Percentiles rank a stretch among this genome's conserved stretches.
These are phyloP conservation scores for Arctium lappa DNA, from an alignment of 129 eudicot genomes.

Conservation along the genomic window DNA sequence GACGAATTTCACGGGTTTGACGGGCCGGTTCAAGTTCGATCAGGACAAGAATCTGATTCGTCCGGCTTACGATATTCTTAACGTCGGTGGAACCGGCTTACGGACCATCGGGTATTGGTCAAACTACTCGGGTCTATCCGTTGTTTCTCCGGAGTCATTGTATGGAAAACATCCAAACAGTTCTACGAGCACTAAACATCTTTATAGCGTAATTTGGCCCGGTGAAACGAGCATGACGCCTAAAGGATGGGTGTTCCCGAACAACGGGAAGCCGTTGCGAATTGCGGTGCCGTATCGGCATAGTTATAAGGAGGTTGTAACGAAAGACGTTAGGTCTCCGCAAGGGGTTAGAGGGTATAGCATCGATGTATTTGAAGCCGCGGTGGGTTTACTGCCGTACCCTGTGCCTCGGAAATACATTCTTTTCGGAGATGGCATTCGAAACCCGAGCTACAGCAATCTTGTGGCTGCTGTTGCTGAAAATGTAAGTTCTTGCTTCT, in stretches of 20 bases:
- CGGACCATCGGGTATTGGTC: conserved; percentile 87
- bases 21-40: conserved; percentile 68
- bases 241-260: conserved; percentile 95
- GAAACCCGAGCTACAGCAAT: conserved; percentile 67
- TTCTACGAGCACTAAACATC: conserved; percentile 42
- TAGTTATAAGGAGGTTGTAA: conserved; percentile 58
- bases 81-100: conserved; percentile 68
- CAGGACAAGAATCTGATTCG: conserved; percentile 60
- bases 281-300: conserved; percentile 84
- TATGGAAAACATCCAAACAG: conserved; percentile 51
- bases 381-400: conserved; percentile 70
- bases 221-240: conserved; percentile 69
- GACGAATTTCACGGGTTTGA: conserved; percentile 69
- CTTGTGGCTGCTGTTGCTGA: conserved; percentile 74
- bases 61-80: conserved; percentile 73
- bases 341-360: conserved; percentile 81
- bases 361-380: conserved; percentile 96
- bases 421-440: conserved; percentile 65
- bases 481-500: conserved; percentile 51
- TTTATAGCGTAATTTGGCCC: conserved; percentile 83
- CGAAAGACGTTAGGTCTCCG: conserved; percentile 57
- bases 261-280: conserved; percentile 79
- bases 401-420: conserved; percentile 77
- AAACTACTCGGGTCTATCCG: conserved; percentile 67
- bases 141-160: conserved; percentile 51